phyloP scores from a whole-genome alignment of 495 filamentous ascomycete species.

The Aspergillus cavernicola region DNA sequence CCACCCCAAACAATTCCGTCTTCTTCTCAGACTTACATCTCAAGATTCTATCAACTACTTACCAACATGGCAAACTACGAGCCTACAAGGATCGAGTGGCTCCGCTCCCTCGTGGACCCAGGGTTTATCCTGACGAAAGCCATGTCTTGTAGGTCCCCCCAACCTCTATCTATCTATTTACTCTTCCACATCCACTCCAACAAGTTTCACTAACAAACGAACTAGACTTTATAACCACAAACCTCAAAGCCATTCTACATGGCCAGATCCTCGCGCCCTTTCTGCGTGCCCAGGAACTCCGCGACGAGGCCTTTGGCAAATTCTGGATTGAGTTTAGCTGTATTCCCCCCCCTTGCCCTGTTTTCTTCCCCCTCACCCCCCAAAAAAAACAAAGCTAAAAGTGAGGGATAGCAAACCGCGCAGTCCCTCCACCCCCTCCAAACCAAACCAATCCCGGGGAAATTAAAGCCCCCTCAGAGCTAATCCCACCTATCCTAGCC shows the following conservation, averaged over 20 bases:
- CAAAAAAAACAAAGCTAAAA: neutral
- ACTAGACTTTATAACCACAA: slow-evolving; percentile 33
- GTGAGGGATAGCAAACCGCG: slow-evolving; percentile 2
- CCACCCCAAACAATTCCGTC: too few species aligned
- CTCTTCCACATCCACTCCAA: too few species aligned
- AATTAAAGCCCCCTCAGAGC: slow-evolving; percentile 25
- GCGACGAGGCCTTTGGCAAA: slow-evolving; percentile 41
- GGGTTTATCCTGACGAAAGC: slow-evolving; percentile 28
- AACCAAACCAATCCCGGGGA: neutral
- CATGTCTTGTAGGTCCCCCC: slow-evolving; percentile 26
- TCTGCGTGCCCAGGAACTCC: slow-evolving; percentile 27
- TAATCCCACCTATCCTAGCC: slow-evolving; percentile 39
- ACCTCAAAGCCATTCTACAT: slow-evolving; percentile 31
- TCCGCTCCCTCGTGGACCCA: slow-evolving; percentile 28
- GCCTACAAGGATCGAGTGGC: slow-evolving; percentile 15
- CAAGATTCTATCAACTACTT: too few species aligned
- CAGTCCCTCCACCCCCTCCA: slow-evolving; percentile 2
- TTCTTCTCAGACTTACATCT: too few species aligned
- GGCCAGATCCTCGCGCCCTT: slow-evolving; percentile 39
- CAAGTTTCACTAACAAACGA: neutral
- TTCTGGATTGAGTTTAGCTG: slow-evolving; percentile 43
- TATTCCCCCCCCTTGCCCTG: slow-evolving; percentile 14
- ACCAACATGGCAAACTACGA: slow-evolving; percentile 8
- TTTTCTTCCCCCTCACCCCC: neutral
- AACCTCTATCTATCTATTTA: neutral